These are phyloP conservation scores for Phalaenopsis equestris DNA, from an alignment of 106 monocot genomes.

Conservation along the genomic window DNA sequence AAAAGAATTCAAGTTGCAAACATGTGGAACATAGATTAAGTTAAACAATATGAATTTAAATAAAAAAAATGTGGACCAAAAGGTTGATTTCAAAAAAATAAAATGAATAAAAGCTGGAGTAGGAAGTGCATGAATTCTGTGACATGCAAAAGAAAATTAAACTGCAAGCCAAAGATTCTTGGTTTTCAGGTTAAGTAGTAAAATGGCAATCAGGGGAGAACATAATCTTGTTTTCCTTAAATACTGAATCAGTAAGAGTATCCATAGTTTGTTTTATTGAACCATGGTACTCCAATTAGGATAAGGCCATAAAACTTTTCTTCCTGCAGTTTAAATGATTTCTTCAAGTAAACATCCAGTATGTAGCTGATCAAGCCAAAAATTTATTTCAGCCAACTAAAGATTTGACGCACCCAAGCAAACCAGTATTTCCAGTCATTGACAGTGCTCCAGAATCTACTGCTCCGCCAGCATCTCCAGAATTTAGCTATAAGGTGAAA, in stretches of 20 bases:
- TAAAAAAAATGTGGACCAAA: not conserved
- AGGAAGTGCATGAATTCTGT: not conserved
- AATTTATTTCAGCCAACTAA: not conserved
- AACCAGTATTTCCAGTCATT: constrained; percentile 65
- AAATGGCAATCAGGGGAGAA: constrained; percentile 2
- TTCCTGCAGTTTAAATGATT: not conserved
- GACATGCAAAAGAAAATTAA: not conserved
- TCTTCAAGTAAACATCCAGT: not conserved
- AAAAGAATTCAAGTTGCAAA: not conserved
- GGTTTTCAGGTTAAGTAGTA: not conserved
- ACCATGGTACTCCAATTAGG: no score
- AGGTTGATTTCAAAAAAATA: not conserved
- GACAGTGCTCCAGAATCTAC: constrained; percentile 31
- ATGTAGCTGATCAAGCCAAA: not conserved
- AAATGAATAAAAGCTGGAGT: not conserved
- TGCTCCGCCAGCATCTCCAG: constrained; percentile 43
- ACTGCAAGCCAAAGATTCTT: not conserved
- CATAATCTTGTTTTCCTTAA: not conserved
- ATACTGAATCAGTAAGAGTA: not conserved
- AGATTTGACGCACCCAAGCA: constrained; percentile 60
- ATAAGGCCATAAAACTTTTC: no score
- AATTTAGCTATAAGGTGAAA: constrained; percentile 41
- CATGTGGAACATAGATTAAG: not conserved
- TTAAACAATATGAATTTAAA: not conserved
- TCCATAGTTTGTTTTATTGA: no score